Percentiles rank a stretch among this genome's conserved stretches.
These are phyloP conservation scores for Epicoccum nigrum DNA, from an alignment of 2,329 filamentous ascomycete genomes.

Conservation along the genomic window DNA sequence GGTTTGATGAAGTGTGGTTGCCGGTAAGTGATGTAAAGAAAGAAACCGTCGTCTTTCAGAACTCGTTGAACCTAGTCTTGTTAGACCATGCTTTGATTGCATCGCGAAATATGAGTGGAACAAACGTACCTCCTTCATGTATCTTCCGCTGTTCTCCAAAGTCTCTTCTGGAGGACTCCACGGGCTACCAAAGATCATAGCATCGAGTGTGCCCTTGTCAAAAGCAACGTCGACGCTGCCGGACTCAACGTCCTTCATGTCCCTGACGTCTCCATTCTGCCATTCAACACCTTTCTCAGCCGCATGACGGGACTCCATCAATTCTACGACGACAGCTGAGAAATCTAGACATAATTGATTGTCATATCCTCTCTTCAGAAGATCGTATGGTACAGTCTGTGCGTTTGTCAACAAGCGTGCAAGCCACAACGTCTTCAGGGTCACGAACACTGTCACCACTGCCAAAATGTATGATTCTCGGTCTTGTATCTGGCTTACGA, in stretches of 20 bases:
- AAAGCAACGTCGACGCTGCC: conserved; percentile 61
- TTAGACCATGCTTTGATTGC: no score
- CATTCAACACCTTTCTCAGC: conserved; percentile 22
- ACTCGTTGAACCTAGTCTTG: conserved; percentile 52
- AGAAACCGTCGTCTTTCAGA: conserved; percentile 56
- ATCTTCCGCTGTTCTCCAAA: conserved; percentile 54
- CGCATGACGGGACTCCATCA: conserved; percentile 56
- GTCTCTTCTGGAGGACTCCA: conserved; percentile 61
- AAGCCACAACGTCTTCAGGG: no score
- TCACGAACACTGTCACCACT: not conserved
- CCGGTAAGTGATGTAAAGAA: conserved; percentile 55
- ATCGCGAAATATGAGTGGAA: not conserved
- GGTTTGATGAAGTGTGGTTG: conserved; percentile 43
- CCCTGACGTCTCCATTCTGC: conserved; percentile 57
- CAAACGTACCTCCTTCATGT: conserved; percentile 56
- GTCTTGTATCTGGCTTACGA: not conserved
- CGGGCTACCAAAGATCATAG: conserved; percentile 61
- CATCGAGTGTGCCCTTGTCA: conserved; percentile 63
- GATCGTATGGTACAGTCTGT: conserved; percentile 7
- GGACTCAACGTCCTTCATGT: conserved; percentile 53
- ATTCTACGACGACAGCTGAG: conserved; percentile 58
- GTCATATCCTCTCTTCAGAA: not conserved
- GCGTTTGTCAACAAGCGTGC: not conserved
- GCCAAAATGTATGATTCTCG: not conserved
- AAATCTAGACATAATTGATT: conserved; percentile 55